Conservation (phyloP, 2,329 filamentous ascomycete species). For the Beauveria sp. region DNA sequence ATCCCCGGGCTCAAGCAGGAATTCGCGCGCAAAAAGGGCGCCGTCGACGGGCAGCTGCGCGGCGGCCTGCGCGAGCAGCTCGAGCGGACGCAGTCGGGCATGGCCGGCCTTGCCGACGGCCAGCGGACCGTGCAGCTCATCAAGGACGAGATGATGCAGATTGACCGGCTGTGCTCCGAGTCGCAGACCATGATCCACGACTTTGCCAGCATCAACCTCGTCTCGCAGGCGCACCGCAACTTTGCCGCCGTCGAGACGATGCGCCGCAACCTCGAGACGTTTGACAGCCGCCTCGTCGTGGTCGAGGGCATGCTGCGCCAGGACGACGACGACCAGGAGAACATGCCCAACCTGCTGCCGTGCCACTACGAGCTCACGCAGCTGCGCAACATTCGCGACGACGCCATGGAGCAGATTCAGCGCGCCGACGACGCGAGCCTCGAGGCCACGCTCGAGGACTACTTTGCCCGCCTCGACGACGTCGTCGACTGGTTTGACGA, state of each 20-base stretch:
- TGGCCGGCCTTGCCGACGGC: constrained; percentile 79
- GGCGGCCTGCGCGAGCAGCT: constrained; percentile 85
- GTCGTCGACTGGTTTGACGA: constrained; percentile 94
- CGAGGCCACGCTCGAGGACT: constrained; percentile 78
- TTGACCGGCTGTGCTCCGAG: constrained; percentile 94
- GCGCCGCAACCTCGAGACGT: constrained; percentile 82
- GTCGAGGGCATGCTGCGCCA: constrained; percentile 73
- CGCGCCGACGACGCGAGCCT: constrained; percentile 64
- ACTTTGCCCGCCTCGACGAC: constrained; percentile 79
- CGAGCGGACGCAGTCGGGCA: constrained; percentile 87
- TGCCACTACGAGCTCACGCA: constrained; percentile 90
- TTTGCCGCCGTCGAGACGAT: constrained; percentile 91
- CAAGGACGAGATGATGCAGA: constrained; percentile 98
- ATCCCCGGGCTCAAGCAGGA: constrained; percentile 83
- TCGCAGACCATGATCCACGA: constrained; percentile 96
- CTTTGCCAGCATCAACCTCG: constrained; percentile 85
- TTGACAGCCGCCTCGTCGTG: constrained; percentile 66
- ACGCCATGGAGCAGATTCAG: constrained; percentile 93
- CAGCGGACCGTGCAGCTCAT: constrained; percentile 88
- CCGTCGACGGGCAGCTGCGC: constrained; percentile 83
- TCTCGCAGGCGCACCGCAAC: constrained; percentile 91
- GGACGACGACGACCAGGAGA: constrained; percentile 79
- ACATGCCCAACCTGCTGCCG: constrained; percentile 83
- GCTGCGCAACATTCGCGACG: constrained; percentile 87
- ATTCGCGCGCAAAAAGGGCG: constrained; percentile 87